Evolutionary conservation across 345 rosid genomes (phyloP).

Genomic region (Euphorbia tirucalli): DNA sequence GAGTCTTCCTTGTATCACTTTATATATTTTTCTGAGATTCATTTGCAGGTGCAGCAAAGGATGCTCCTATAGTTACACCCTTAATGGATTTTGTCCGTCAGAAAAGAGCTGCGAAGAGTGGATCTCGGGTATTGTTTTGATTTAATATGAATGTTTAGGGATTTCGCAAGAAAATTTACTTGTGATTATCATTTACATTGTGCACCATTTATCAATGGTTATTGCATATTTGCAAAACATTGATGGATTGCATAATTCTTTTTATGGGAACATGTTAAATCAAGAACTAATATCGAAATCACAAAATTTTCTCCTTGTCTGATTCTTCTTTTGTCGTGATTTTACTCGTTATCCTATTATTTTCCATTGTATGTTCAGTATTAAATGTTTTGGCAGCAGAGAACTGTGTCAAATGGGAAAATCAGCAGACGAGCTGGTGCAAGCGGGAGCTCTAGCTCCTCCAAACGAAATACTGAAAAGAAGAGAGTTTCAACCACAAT

Average conservation of each 20-base stretch:
- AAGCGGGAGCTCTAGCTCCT: constrained; percentile 42
- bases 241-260: background rate
- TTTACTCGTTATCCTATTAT: background rate
- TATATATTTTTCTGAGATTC: background rate
- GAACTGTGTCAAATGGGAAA: constrained; percentile 45
- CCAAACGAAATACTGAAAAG: constrained; percentile 59
- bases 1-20: constrained; percentile 7
- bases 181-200: background rate
- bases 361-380: background rate
- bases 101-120: constrained; percentile 60
- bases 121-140: constrained; percentile 43
- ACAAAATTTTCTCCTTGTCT: background rate
- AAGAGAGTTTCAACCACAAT: constrained; percentile 45
- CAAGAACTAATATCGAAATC: background rate
- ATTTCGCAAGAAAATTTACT: background rate
- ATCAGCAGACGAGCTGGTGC: constrained; percentile 46
- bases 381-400: constrained; percentile 31
- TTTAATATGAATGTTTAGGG: background rate
- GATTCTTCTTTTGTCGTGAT: background rate
- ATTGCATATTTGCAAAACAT: background rate
- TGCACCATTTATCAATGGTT: background rate
- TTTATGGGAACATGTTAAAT: background rate
- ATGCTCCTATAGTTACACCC: constrained; percentile 57
- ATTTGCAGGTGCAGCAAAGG: constrained; percentile 44
- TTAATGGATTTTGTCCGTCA: constrained; percentile 81